A percentile compares a stretch with the other conserved stretches of the same genome.
phyloP scores from a whole-genome alignment of 139 green algal species.

The Mesotaenium endlicherianum region DNA sequence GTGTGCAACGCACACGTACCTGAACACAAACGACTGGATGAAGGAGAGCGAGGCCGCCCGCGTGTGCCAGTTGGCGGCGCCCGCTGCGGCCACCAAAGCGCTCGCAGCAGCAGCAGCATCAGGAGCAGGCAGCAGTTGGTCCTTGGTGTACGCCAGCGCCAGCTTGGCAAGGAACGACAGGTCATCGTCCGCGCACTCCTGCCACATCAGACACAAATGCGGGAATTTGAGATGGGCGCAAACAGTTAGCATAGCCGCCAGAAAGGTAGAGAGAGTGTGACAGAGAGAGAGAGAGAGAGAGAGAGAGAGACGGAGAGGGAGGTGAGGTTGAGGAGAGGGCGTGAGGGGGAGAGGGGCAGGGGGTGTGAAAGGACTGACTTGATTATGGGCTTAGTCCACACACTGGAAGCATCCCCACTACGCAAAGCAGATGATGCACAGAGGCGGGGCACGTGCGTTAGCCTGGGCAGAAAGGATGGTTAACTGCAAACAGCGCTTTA shows the following conservation, averaged over 20 bases:
- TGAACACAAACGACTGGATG: conserved; percentile 74
- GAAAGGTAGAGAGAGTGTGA: background rate
- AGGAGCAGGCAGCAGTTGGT: conserved; percentile 69
- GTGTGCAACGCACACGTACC: background rate
- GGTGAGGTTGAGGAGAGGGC: background rate
- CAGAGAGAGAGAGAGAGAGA: background rate
- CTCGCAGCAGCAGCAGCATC: background rate
- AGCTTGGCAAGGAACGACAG: conserved; percentile 30
- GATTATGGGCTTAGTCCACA: background rate
- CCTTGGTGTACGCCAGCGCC: conserved; percentile 60
- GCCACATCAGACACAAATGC: background rate
- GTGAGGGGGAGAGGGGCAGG: background rate
- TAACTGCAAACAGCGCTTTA: too few relatives aligned
- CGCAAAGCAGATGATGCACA: too few relatives aligned
- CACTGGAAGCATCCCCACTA: too few relatives aligned
- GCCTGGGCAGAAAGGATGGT: too few relatives aligned
- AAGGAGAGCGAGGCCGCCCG: conserved; percentile 69
- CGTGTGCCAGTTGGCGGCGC: conserved; percentile 61
- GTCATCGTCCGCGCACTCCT: background rate
- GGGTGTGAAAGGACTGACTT: background rate
- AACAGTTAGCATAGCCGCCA: too few relatives aligned
- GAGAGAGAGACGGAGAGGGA: background rate
- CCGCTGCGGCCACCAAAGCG: background rate
- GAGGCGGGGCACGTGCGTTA: too few relatives aligned
- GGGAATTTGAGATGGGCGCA: too few relatives aligned